Evolutionary conservation across 2,329 filamentous ascomycete species (phyloP), one percentile per base, ranked within the genome.

Genomic region (Alternaria arborescens): DNA sequence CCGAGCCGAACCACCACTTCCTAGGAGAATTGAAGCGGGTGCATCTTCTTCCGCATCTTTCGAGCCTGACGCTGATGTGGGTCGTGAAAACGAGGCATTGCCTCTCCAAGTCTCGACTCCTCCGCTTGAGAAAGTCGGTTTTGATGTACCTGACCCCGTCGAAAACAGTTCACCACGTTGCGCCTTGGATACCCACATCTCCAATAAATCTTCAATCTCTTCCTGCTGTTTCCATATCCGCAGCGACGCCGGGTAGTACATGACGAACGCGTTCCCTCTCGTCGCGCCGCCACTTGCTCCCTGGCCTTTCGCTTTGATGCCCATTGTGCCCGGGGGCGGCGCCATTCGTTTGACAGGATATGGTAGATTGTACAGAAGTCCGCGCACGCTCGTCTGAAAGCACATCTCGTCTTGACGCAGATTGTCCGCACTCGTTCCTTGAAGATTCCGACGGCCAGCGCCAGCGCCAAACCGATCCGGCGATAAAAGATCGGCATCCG

Each of bases 341-440:
- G 71, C 77, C 72, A 69, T 82, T 76, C 83, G 86, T 75, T 92
- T 94, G 10, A 99, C 95, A 0, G 94, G 94, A 69, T 87, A 87
- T 2, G 95, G 95, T 2, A 99, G 84, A 10, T 89, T 89, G 75
- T 97, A 97, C 0, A 97, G 80, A 51, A 98, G 80, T 0, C 95
- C 95, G 12, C 94, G 88, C 0, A 97, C 92, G 5, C 93, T 93
- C 18, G 94, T 89, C 67, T 99, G 92, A 66, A 97, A 98, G 24
- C 91, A 89, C 75, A 99, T 94, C 74, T 99, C 95, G 65, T 97
- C 93, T 78, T 98, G 94, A 7, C 94, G 89, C 10, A 98, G 81
- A 14, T 89, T 85, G 62, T 97, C 94, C 54, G 76, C 89, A 83
- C 76, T 82, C 64, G 75, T 80, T 79, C 83, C 71, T 81, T 85